Base-by-base conservation (phyloP, 2,329 filamentous ascomycete genomes). In the Pyricularia sp. region DNA sequence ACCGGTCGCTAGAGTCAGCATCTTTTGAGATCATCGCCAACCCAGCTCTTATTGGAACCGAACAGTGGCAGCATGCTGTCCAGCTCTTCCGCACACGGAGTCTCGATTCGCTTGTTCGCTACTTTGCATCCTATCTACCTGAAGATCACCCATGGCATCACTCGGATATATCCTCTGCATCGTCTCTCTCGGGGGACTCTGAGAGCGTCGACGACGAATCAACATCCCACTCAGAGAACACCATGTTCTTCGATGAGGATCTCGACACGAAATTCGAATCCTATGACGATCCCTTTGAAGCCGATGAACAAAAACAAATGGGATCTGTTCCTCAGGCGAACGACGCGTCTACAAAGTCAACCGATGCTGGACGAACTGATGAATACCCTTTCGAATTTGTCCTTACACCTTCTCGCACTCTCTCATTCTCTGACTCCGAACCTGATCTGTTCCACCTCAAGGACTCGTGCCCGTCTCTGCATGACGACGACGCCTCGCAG, bases 1-100 rank as follows among this genome's bases (percentile, higher is more conserved):
- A 84, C 70, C 75, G 81, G 62, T 80, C 78, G 62, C 78, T 86
- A 65, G 79, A 84, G 70, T 81, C 81, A 62, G 81, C 84, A 62
- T 81, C 83, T n/a, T 74, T 83, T 69, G 82, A 85, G 74, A 85
- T 86, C 71, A 82, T 85, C 68, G 82, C 79, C 70, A 85, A 84
- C 74, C 83, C 83, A 19, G 77, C 77, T 65, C 76, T 86, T 68
- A 82, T 86, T 73, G 82, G 81, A 65, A 83, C 81, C 62, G 77
- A 82, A 22, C 83, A 85, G 74, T 86, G 83, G 83, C 78, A 82
- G 68, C 75, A 80, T 68, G 83, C 83, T 30, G 71, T 85, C 31
- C 83, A 85, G 70, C 79, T 85, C 65, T 85, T 86, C 70, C 80
- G 83, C 16, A 83, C 82, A 10, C 81, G 77, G 69, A 84, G 82